These are phyloP conservation scores for Neurospora intermedia DNA, from an alignment of 495 filamentous ascomycete species.

Conservation along the genomic window DNA sequence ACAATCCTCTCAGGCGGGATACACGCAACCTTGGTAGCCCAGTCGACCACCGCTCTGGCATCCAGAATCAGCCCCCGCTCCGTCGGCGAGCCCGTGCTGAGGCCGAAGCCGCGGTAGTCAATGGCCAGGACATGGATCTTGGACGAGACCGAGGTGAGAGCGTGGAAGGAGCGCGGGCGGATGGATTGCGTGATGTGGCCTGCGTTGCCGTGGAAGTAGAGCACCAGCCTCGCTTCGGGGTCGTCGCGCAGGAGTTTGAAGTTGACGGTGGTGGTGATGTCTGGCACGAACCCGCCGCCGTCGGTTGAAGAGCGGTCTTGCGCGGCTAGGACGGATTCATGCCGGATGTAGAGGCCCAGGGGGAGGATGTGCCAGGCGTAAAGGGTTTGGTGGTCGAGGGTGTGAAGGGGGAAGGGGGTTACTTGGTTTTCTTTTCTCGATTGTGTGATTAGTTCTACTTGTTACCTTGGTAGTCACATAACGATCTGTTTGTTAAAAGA, in stretches of 20 bases:
- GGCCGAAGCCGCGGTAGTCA: constrained; percentile 87
- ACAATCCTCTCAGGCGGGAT: constrained; percentile 64
- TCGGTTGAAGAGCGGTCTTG: constrained; percentile 21
- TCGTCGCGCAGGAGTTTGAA: constrained; percentile 55
- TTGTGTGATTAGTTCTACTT: too few relatives aligned
- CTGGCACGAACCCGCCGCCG: constrained; percentile 38
- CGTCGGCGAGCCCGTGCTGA: constrained; percentile 66
- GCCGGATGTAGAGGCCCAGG: constrained; percentile 47
- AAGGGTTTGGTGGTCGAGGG: constrained; percentile 44
- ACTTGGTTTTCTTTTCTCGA: constrained; percentile 47
- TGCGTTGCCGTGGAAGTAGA: constrained; percentile 50
- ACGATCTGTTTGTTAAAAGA: not conserved
- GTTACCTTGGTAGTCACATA: too few relatives aligned
- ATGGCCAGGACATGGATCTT: constrained; percentile 51
- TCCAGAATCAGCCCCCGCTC: constrained; percentile 78
- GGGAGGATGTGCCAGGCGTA: constrained; percentile 69
- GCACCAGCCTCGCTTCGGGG: constrained; percentile 47
- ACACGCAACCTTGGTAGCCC: constrained; percentile 51
- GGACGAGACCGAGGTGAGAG: constrained; percentile 45
- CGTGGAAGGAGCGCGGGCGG: constrained; percentile 52
- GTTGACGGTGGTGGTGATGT: constrained; percentile 43
- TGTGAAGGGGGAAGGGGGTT: constrained; percentile 52
- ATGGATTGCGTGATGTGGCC: constrained; percentile 55
- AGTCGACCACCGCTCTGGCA: constrained; percentile 58
- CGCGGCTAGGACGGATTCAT: constrained; percentile 40